Conservation (phyloP, 2,329 filamentous ascomycete genomes). For the Sporothrix mexicana region DNA sequence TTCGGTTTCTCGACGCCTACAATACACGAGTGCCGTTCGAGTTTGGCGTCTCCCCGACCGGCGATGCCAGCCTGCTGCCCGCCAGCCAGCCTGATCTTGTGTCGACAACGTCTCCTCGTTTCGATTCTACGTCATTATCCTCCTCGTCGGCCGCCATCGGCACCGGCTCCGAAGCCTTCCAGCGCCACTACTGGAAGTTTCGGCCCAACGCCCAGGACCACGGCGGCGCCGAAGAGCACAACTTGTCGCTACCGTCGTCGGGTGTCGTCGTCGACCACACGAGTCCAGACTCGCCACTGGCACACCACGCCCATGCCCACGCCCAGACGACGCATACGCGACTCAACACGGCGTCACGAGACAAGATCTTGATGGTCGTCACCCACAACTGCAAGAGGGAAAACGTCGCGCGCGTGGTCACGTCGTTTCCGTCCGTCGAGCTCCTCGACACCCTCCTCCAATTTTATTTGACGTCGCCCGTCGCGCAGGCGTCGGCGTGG, state of each 20-base stretch:
- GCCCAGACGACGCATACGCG: not conserved
- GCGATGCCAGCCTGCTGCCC: not conserved
- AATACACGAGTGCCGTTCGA: conserved; percentile 10
- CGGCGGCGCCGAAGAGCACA: conserved; percentile 5
- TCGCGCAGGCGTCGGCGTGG: not conserved
- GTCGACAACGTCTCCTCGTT: not conserved
- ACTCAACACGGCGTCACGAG: not conserved
- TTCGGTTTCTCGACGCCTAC: conserved; percentile 2
- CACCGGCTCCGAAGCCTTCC: conserved; percentile 14
- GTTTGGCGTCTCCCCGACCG: conserved; percentile 3
- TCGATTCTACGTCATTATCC: not conserved
- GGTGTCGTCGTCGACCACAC: not conserved
- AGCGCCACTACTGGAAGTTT: conserved; percentile 15
- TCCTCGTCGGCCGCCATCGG: not conserved
- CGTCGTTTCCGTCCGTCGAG: not conserved
- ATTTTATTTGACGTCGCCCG: not conserved
- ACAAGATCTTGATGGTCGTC: conserved; percentile 11
- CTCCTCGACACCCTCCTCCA: not conserved
- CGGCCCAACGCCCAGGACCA: conserved; percentile 9
- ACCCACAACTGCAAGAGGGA: conserved; percentile 4
- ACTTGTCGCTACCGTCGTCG: not conserved
- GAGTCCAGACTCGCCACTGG: conserved; percentile 1
- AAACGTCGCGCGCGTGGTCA: not conserved
- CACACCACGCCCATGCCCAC: not conserved
- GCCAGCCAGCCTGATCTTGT: not conserved